Percentiles rank a stretch among this genome's conserved stretches.
phyloP scores from a whole-genome alignment of 2,329 filamentous ascomycete genomes.

The Colletotrichum sansevieriae region DNA sequence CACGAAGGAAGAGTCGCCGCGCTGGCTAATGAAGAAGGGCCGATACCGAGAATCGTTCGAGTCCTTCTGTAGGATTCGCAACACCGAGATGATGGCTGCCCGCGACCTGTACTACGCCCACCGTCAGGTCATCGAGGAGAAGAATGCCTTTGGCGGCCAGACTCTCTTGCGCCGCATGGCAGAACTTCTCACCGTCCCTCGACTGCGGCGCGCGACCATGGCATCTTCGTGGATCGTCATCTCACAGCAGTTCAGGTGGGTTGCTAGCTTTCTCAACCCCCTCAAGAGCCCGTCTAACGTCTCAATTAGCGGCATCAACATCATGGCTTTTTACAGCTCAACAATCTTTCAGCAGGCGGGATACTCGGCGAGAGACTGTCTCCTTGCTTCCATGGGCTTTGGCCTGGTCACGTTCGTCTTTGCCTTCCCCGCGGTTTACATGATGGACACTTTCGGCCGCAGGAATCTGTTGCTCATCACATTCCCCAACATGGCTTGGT shows the following conservation, averaged over 20 bases:
- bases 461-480: constrained; percentile 61
- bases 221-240: constrained; percentile 49
- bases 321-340: constrained; percentile 64
- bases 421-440: constrained; percentile 69
- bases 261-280: no score
- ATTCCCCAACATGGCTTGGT: constrained; percentile 59
- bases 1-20: constrained; percentile 63
- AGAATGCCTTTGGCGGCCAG: constrained; percentile 53
- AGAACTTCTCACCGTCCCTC: constrained; percentile 62
- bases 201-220: constrained; percentile 58
- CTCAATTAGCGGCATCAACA: constrained; percentile 49
- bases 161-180: constrained; percentile 56
- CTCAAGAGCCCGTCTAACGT: no score
- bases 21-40: constrained; percentile 75
- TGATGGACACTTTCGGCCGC: constrained; percentile 70
- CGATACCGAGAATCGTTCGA: constrained; percentile 71
- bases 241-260: constrained; percentile 48
- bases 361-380: constrained; percentile 53
- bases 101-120: constrained; percentile 66
- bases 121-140: constrained; percentile 58
- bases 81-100: constrained; percentile 67
- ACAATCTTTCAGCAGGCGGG: constrained; percentile 63
- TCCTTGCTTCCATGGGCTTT: constrained; percentile 70
- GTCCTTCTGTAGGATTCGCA: constrained; percentile 64
- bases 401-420: constrained; percentile 71